Evolutionary conservation across 352 stramenopile genomes (phyloP).

Genomic region (Globisporangium emineosum): DNA sequence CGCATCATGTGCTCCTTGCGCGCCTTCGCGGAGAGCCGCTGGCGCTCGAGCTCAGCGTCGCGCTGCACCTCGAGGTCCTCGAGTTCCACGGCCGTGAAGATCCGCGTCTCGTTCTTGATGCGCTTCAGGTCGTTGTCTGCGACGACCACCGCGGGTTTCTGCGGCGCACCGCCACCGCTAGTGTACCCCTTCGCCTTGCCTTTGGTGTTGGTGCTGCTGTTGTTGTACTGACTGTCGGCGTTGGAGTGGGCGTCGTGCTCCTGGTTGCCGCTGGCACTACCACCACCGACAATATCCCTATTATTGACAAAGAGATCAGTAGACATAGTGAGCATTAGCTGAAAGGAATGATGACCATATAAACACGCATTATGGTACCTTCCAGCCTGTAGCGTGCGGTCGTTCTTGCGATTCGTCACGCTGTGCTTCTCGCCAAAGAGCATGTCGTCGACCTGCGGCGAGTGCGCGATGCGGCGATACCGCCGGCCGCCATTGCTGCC

Average conservation of each 20-base stretch:
- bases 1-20: slow-evolving; percentile 82
- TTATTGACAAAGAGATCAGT: slow-evolving; percentile 10
- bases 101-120: slow-evolving; percentile 70
- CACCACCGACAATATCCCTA: slow-evolving; percentile 42
- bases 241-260: slow-evolving; percentile 12
- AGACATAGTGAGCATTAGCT: background rate
- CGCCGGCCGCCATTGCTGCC: slow-evolving; percentile 28
- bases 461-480: slow-evolving; percentile 60
- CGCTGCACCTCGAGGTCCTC: slow-evolving; percentile 54
- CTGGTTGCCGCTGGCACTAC: slow-evolving; percentile 6
- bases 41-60: slow-evolving; percentile 52
- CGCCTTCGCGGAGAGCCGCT: slow-evolving; percentile 57
- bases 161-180: background rate
- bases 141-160: slow-evolving; percentile 24
- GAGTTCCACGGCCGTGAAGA: slow-evolving; percentile 47
- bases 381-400: slow-evolving; percentile 59
- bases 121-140: slow-evolving; percentile 43
- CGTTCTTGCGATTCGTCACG: slow-evolving; percentile 41
- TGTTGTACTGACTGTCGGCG: background rate
- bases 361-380: slow-evolving; percentile 22
- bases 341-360: too few relatives aligned
- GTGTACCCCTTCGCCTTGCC: background rate
- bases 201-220: background rate
- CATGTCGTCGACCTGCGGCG: slow-evolving; percentile 65
- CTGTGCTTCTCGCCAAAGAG: slow-evolving; percentile 64